phyloP scores from a whole-genome alignment of 495 filamentous ascomycete species.

The Aspergillus carlsbadensis region DNA sequence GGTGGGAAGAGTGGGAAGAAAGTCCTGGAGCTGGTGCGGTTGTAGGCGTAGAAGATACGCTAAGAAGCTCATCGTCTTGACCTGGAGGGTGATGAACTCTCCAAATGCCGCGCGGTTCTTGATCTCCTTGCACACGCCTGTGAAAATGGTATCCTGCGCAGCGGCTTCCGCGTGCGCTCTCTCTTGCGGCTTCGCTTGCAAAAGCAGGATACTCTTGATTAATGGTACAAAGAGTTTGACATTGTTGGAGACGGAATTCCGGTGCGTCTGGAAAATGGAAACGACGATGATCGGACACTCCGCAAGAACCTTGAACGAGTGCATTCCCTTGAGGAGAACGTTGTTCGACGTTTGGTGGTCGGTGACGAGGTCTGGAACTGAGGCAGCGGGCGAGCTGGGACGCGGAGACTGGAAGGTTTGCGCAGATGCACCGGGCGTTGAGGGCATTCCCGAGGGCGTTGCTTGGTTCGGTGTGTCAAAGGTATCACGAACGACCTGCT shows the following conservation, averaged over 20 bases:
- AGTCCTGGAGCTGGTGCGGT: slow-evolving; percentile 83
- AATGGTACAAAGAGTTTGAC: slow-evolving; percentile 91
- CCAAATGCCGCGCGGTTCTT: slow-evolving; percentile 93
- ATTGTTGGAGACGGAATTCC: slow-evolving; percentile 72
- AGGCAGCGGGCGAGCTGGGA: slow-evolving; percentile 83
- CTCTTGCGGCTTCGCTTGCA: slow-evolving; percentile 92
- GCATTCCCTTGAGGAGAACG: slow-evolving; percentile 84
- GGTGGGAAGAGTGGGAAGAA: slow-evolving; percentile 80
- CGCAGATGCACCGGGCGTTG: slow-evolving; percentile 71
- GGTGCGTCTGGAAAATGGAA: slow-evolving; percentile 93
- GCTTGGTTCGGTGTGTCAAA: slow-evolving; percentile 73
- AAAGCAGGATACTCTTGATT: slow-evolving; percentile 84
- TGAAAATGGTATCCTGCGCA: slow-evolving; percentile 75
- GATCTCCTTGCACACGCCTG: slow-evolving; percentile 90
- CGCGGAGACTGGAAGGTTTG: slow-evolving; percentile 81
- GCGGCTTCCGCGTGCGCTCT: slow-evolving; percentile 84
- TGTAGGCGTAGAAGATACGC: slow-evolving; percentile 91
- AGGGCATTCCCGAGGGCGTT: slow-evolving; percentile 66
- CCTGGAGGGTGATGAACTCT: slow-evolving; percentile 95
- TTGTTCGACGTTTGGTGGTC: slow-evolving; percentile 76
- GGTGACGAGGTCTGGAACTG: slow-evolving; percentile 68
- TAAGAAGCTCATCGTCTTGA: slow-evolving; percentile 99
- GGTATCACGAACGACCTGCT: slow-evolving; percentile 87
- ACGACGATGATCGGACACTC: slow-evolving; percentile 99
- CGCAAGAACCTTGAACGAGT: slow-evolving; percentile 97